phyloP scores from a whole-genome alignment of 306 rosid genomes.

The Vicia faba region DNA sequence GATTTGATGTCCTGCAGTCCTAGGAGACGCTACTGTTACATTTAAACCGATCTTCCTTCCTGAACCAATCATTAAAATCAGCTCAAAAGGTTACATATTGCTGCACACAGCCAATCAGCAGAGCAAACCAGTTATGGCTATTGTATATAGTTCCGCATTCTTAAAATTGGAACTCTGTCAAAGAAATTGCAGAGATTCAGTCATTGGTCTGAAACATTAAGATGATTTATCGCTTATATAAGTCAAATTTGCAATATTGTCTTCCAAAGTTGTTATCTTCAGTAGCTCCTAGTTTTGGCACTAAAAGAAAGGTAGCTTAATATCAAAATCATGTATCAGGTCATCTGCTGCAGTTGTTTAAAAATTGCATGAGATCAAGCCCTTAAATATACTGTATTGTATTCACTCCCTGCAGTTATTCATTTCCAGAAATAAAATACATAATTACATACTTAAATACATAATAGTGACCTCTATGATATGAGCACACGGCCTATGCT shows the following conservation, averaged over 20 bases:
- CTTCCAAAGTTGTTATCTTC: constrained; percentile 2
- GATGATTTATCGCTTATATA: neutral
- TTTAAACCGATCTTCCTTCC: constrained; percentile 54
- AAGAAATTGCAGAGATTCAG: constrained; percentile 1
- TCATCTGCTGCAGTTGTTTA: neutral
- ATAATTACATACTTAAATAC: constrained; percentile 4
- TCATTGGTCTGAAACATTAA: constrained; percentile 18
- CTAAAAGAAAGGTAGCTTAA: neutral
- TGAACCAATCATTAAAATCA: constrained; percentile 36
- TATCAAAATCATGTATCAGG: constrained; percentile 11
- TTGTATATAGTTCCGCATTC: constrained; percentile 24
- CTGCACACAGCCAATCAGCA: neutral
- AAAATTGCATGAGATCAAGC: neutral
- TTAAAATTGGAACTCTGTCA: neutral
- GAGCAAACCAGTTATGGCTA: neutral
- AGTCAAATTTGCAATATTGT: constrained; percentile 17
- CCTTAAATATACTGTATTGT: constrained; percentile 4
- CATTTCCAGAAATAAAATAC: constrained; percentile 16
- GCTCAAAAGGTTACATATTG: constrained; percentile 30
- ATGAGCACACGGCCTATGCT: constrained; percentile 5
- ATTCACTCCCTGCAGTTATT: constrained; percentile 16
- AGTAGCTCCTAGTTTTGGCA: constrained; percentile 8
- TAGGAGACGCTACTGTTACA: constrained; percentile 47
- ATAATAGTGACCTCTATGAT: constrained; percentile 2
- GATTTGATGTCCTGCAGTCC: constrained; percentile 55